Conservation (phyloP, 352 stramenopile species). For the Pythium insidiosum region DNA sequence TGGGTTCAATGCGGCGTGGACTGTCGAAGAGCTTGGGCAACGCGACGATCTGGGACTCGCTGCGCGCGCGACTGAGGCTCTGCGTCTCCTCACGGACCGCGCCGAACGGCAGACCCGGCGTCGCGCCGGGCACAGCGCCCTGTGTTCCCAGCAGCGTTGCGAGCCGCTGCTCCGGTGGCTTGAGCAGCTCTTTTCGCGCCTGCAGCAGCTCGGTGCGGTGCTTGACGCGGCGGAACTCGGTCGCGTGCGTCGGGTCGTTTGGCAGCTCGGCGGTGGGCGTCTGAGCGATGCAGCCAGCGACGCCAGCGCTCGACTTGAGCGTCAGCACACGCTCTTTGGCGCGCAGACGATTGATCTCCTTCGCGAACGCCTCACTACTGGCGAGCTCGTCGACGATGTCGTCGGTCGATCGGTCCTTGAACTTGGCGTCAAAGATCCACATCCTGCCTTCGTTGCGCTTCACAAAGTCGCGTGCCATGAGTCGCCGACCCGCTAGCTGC, state of each 20-base stretch:
- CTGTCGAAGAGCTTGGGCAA: constrained; percentile 16
- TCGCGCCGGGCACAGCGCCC: constrained; percentile 10
- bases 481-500: constrained; percentile 36
- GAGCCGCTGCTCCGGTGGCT: constrained; percentile 31
- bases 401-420: constrained; percentile 21
- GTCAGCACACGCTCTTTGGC: constrained; percentile 52
- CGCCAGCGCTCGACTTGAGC: constrained; percentile 49
- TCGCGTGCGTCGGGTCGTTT: constrained; percentile 21
- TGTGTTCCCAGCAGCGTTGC: constrained; percentile 7
- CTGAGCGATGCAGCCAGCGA: constrained; percentile 47
- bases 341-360: constrained; percentile 42
- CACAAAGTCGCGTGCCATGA: constrained; percentile 61
- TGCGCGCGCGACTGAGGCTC: constrained; percentile 11
- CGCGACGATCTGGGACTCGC: constrained; percentile 10
- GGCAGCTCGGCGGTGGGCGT: constrained; percentile 15
- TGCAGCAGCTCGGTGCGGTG: constrained; percentile 42
- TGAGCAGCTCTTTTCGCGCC: constrained; percentile 37
- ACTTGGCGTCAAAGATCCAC: constrained; percentile 46
- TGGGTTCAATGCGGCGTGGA: constrained; percentile 16
- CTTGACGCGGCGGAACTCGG: constrained; percentile 40
- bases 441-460: constrained; percentile 41
- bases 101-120: constrained; percentile 14
- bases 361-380: constrained; percentile 26
- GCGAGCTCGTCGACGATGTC: constrained; percentile 42
- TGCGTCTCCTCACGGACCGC: constrained; percentile 11